Percentiles rank a stretch among this genome's conserved stretches.
These are phyloP conservation scores for Echinochloa phyllopogon DNA, from an alignment of 176 grass and related monocot species.

Conservation along the genomic window DNA sequence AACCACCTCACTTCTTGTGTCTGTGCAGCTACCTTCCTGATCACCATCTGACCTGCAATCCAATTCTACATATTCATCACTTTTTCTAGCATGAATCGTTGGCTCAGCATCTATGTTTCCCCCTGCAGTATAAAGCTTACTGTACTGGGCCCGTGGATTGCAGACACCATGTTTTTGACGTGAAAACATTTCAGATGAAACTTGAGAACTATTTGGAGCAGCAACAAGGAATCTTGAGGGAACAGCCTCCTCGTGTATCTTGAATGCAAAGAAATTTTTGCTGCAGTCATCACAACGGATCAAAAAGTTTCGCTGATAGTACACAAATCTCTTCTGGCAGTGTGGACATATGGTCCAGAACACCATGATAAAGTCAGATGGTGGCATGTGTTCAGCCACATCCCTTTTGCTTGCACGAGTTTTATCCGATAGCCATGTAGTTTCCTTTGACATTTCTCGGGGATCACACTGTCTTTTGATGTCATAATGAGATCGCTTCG, in stretches of 20 bases:
- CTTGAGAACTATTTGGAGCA: slow-evolving; percentile 12
- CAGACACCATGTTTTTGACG: slow-evolving; percentile 31
- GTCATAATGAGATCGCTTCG: slow-evolving; percentile 57
- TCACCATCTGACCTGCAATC: background rate
- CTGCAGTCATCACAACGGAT: slow-evolving; percentile 25
- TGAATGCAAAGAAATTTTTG: slow-evolving; percentile 50
- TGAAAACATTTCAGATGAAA: slow-evolving; percentile 24
- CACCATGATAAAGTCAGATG: slow-evolving; percentile 12
- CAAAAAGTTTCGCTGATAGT: slow-evolving; percentile 36
- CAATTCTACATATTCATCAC: background rate
- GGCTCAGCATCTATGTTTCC: background rate
- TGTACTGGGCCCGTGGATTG: slow-evolving; percentile 20
- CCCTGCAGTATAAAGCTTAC: slow-evolving; percentile 5
- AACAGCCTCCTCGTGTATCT: slow-evolving; percentile 36
- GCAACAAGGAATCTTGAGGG: slow-evolving; percentile 30
- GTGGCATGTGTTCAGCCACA: slow-evolving; percentile 21
- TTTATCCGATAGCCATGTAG: slow-evolving; percentile 3
- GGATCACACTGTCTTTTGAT: slow-evolving; percentile 21
- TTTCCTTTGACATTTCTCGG: background rate
- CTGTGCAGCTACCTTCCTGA: background rate
- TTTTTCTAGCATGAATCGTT: background rate
- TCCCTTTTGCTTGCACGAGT: slow-evolving; percentile 34
- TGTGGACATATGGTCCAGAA: slow-evolving; percentile 41
- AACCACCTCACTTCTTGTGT: background rate
- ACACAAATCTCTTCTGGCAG: slow-evolving; percentile 35